A percentile compares a stretch with the other conserved stretches of the same genome.
These are phyloP conservation scores for Bryoerythrophyllum caledonicum DNA, from an alignment of 225 moss, liverwort and hornwort genomes.

Conservation along the genomic window DNA sequence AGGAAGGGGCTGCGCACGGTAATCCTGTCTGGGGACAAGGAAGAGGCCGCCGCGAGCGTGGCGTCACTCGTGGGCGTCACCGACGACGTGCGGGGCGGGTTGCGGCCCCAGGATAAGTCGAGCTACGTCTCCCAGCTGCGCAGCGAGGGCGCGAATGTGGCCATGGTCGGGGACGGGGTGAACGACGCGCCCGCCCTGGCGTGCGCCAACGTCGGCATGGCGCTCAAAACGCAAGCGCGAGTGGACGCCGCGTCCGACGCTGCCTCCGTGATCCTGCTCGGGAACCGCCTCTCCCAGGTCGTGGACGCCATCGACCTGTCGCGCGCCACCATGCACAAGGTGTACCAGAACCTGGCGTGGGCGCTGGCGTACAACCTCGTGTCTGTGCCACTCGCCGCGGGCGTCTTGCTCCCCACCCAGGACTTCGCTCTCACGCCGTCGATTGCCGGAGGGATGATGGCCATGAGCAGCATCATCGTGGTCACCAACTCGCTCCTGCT, in stretches of 20 bases:
- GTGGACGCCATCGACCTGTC: constrained; percentile 90
- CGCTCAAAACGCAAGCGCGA: constrained; percentile 69
- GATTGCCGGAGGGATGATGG: constrained; percentile 91
- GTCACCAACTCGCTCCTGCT: constrained; percentile 83
- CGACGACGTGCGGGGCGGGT: constrained; percentile 70
- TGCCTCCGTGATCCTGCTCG: constrained; percentile 89
- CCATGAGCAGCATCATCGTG: constrained; percentile 81
- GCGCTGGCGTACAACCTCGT: constrained; percentile 81
- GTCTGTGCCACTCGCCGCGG: constrained; percentile 83
- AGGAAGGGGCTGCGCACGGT: constrained; percentile 53
- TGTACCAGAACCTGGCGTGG: constrained; percentile 89
- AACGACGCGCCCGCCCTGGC: constrained; percentile 97
- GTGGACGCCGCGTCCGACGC: constrained; percentile 96
- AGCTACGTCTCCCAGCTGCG: constrained; percentile 55
- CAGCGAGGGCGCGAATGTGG: constrained; percentile 62
- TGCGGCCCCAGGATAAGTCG: constrained; percentile 81
- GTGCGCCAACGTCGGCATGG: constrained; percentile 91
- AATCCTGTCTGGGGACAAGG: constrained; percentile 83
- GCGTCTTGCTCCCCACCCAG: constrained; percentile 73
- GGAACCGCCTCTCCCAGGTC: constrained; percentile 84
- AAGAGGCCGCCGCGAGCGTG: constrained; percentile 60
- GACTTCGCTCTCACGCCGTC: constrained; percentile 95
- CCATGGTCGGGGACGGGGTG: constrained; percentile 95
- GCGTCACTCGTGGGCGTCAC: constrained; percentile 72
- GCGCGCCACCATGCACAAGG: constrained; percentile 77